These are phyloP conservation scores for Zasmidium cellare DNA, from an alignment of 2,329 filamentous ascomycete genomes.

Conservation along the genomic window DNA sequence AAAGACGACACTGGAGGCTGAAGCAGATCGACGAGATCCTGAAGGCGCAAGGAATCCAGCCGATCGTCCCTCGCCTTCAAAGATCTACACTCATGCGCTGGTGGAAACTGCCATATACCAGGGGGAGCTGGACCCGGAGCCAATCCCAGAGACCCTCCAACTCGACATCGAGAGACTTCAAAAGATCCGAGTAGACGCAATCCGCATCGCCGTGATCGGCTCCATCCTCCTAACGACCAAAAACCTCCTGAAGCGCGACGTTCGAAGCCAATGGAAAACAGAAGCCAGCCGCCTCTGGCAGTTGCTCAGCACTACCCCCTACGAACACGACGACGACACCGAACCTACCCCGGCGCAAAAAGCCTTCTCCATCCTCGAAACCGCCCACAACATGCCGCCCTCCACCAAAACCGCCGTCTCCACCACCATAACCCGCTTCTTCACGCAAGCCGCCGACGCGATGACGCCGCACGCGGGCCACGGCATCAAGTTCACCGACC, in stretches of 20 bases:
- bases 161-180: slow-evolving; percentile 67
- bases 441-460: slow-evolving; percentile 50
- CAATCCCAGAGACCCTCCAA: slow-evolving; percentile 71
- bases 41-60: slow-evolving; percentile 64
- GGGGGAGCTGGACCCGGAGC: slow-evolving; percentile 51
- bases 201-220: slow-evolving; percentile 70
- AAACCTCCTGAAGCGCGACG: slow-evolving; percentile 78
- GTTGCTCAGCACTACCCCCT: slow-evolving; percentile 62
- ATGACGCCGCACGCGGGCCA: slow-evolving; percentile 29
- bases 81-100: slow-evolving; percentile 74
- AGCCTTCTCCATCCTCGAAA: slow-evolving; percentile 51
- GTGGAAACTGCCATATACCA: slow-evolving; percentile 73
- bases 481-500: slow-evolving; percentile 51
- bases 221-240: slow-evolving; percentile 78
- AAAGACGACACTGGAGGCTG: slow-evolving; percentile 63
- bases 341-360: slow-evolving; percentile 37
- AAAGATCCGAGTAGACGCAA: slow-evolving; percentile 56
- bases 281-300: slow-evolving; percentile 71
- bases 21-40: slow-evolving; percentile 68
- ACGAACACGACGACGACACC: slow-evolving; percentile 42
- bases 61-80: slow-evolving; percentile 65
- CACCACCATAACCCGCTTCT: slow-evolving; percentile 48
- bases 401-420: slow-evolving; percentile 46
- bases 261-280: slow-evolving; percentile 73
- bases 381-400: slow-evolving; percentile 51